These are phyloP conservation scores for Ophiostoma populinum DNA, from an alignment of 2,329 filamentous ascomycete species.

Conservation along the genomic window DNA sequence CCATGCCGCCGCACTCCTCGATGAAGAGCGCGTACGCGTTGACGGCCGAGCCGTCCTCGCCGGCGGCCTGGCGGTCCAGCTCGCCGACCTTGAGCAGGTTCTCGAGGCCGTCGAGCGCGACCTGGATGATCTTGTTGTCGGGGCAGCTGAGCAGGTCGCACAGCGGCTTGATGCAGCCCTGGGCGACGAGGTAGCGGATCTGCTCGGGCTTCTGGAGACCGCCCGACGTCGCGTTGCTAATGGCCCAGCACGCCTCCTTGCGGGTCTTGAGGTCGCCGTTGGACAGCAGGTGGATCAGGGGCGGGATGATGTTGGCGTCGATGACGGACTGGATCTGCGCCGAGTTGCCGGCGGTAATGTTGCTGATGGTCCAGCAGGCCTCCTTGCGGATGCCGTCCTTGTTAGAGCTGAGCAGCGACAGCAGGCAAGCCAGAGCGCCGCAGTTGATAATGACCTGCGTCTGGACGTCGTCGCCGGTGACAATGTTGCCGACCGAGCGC, in stretches of 20 bases:
- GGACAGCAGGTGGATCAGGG: slow-evolving; percentile 85
- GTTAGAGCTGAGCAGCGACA: slow-evolving; percentile 84
- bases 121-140: slow-evolving; percentile 99
- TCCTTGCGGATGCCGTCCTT: slow-evolving; percentile 99
- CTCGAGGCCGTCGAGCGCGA: slow-evolving; percentile 91
- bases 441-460: slow-evolving; percentile 99
- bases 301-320: slow-evolving; percentile 91
- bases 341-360: slow-evolving; percentile 95
- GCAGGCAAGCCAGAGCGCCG: slow-evolving; percentile 76
- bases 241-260: slow-evolving; percentile 99
- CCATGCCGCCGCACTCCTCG: slow-evolving; percentile 97
- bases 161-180: slow-evolving; percentile 92
- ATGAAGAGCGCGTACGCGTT: slow-evolving; percentile 98
- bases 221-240: slow-evolving; percentile 94
- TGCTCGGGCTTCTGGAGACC: slow-evolving; percentile 97
- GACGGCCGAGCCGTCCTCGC: slow-evolving; percentile 58
- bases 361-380: slow-evolving; percentile 99
- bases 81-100: slow-evolving; percentile 99
- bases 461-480: slow-evolving; percentile 95
- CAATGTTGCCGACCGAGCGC: slow-evolving; percentile 94
- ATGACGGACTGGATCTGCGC: slow-evolving; percentile 94
- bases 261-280: slow-evolving; percentile 98
- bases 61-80: slow-evolving; percentile 84
- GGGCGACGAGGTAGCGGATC: slow-evolving; percentile 83
- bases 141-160: slow-evolving; percentile 92